Evolutionary conservation across 179 eudicot species (phyloP).

Genomic region (Camellia oleifera): DNA sequence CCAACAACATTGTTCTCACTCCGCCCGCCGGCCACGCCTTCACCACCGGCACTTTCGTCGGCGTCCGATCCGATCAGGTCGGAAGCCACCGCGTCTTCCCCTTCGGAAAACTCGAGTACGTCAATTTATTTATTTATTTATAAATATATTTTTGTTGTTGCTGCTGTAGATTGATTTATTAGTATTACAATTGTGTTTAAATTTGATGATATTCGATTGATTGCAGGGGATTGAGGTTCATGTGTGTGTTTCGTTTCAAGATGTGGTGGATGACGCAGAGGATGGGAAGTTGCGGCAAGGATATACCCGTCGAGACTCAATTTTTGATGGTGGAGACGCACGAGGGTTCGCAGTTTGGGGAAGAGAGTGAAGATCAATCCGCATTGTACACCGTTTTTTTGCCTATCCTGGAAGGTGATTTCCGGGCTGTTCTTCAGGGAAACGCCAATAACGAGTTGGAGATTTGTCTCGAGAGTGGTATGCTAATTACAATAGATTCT

Average conservation of each 20-base stretch:
- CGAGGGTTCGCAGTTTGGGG: conserved; percentile 33
- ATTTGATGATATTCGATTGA: no score
- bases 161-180: no score
- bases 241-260: conserved; percentile 81
- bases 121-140: neutral
- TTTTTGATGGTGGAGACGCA: conserved; percentile 62
- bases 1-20: conserved; percentile 45
- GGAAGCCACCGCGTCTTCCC: conserved; percentile 76
- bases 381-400: conserved; percentile 59
- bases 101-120: conserved; percentile 69
- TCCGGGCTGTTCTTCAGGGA: conserved; percentile 84
- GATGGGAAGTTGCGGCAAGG: conserved; percentile 58
- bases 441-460: conserved; percentile 63
- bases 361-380: conserved; percentile 15
- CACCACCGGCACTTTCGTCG: conserved; percentile 60
- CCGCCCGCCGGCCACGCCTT: conserved; percentile 37
- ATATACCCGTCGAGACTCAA: conserved; percentile 75
- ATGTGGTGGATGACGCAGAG: conserved; percentile 95
- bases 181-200: no score
- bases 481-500: neutral
- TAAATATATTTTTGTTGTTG: no score
- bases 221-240: conserved; percentile 65
- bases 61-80: conserved; percentile 53
- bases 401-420: conserved; percentile 75
- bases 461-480: conserved; percentile 88